Conservation (phyloP, 768 basidiomycete genomes). For the Hericium erinaceus region DNA sequence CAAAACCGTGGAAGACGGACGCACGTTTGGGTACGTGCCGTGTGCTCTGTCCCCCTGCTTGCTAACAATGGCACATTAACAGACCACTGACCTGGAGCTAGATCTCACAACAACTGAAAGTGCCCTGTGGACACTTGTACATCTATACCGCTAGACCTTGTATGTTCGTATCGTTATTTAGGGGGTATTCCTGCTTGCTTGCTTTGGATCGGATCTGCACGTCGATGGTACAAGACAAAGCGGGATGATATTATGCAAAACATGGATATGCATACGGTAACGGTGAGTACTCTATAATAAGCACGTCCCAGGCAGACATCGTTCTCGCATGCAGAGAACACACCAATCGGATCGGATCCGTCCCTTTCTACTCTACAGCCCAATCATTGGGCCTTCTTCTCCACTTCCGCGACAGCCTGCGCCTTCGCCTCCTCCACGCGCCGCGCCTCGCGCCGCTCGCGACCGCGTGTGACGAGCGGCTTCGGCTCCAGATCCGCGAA, state of each 20-base stretch:
- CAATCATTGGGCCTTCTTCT: conserved; percentile 29
- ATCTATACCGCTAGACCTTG: background rate
- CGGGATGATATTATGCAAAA: no score
- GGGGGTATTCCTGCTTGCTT: background rate
- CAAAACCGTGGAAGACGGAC: conserved; percentile 12
- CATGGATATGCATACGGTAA: no score
- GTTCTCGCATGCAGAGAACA: no score
- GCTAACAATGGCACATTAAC: background rate
- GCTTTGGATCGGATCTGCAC: background rate
- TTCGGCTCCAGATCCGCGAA: conserved; percentile 88
- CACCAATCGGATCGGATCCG: no score
- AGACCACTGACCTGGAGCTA: background rate
- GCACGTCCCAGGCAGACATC: no score
- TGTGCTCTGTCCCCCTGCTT: conserved; percentile 37
- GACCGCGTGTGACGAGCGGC: conserved; percentile 72
- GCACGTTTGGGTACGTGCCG: conserved; percentile 21
- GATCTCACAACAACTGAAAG: background rate
- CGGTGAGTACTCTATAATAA: no score
- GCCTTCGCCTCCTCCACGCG: conserved; percentile 20
- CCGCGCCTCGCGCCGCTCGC: conserved; percentile 67
- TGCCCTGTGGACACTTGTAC: background rate
- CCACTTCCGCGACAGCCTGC: conserved; percentile 10
- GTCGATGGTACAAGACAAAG: background rate
- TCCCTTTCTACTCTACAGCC: no score
- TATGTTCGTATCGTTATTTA: background rate